phyloP scores from a whole-genome alignment of 176 grass and related monocot species.

The Avena insularis region DNA sequence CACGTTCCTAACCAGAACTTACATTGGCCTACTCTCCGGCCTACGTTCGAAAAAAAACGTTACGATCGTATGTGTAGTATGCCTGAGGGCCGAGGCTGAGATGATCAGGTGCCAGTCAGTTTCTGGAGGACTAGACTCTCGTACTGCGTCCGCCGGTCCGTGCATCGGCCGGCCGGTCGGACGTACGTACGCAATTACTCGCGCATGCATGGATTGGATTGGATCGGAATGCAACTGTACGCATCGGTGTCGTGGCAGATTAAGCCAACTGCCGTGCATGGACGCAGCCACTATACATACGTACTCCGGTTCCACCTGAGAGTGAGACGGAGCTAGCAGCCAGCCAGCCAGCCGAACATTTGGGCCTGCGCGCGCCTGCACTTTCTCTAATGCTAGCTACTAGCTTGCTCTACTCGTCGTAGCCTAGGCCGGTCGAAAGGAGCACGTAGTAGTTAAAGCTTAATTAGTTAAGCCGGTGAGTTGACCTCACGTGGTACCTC shows the following conservation, averaged over 20 bases:
- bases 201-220: background rate
- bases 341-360: background rate
- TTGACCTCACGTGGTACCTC: constrained; percentile 10
- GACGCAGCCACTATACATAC: background rate
- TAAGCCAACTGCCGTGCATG: background rate
- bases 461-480: constrained; percentile 2
- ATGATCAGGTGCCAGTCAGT: background rate
- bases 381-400: background rate
- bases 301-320: background rate
- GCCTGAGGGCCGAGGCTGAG: background rate
- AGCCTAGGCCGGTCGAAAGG: constrained; percentile 6
- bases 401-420: no score
- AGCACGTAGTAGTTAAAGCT: background rate
- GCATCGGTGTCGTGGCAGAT: background rate
- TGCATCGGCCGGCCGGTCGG: background rate
- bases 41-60: background rate
- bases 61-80: background rate
- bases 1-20: background rate
- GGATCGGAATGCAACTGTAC: background rate
- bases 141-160: background rate
- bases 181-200: background rate
- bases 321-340: no score
- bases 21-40: no score
- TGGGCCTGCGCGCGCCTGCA: background rate
- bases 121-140: constrained; percentile 33